Conservation (phyloP, 768 basidiomycete genomes). For the Amanita rimosa region DNA sequence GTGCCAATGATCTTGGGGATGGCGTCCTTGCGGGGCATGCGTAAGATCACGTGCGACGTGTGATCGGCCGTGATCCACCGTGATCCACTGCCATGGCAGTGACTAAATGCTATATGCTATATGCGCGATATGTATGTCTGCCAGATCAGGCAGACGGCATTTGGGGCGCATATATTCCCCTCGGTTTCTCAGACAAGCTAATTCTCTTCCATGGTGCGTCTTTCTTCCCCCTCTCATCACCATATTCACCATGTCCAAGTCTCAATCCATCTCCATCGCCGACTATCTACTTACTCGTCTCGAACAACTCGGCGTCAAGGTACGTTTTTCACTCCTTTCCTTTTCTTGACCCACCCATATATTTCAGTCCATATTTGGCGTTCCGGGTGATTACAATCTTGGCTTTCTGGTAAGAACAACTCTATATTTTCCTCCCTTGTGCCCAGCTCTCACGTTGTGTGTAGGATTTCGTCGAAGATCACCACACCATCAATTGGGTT, state of each 20-base stretch:
- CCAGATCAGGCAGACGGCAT: too few species aligned
- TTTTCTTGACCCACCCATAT: neutral
- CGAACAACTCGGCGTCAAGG: conserved; percentile 53
- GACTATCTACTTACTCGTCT: conserved; percentile 54
- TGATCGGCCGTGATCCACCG: too few species aligned
- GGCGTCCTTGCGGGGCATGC: neutral
- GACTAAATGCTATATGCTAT: too few species aligned
- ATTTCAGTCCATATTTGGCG: conserved; percentile 63
- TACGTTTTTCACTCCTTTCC: conserved; percentile 15
- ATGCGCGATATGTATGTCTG: too few species aligned
- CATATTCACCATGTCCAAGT: conserved; percentile 24
- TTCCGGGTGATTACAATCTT: conserved; percentile 84
- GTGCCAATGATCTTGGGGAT: conserved; percentile 42
- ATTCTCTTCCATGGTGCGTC: neutral
- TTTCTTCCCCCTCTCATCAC: neutral
- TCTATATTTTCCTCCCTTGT: neutral
- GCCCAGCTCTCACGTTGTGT: conserved; percentile 1
- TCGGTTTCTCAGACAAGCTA: too few species aligned
- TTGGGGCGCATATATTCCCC: too few species aligned
- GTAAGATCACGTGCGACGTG: neutral
- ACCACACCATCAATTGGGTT: conserved; percentile 71
- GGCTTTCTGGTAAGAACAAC: conserved; percentile 38
- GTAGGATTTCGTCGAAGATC: conserved; percentile 76
- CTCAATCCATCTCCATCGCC: conserved; percentile 33
- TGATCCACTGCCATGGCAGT: too few species aligned